A percentile compares a stretch with the other conserved stretches of the same genome.
Evolutionary conservation across 805 yeast genomes (phyloP).

Genomic region (Pichia sporocuriosa): DNA sequence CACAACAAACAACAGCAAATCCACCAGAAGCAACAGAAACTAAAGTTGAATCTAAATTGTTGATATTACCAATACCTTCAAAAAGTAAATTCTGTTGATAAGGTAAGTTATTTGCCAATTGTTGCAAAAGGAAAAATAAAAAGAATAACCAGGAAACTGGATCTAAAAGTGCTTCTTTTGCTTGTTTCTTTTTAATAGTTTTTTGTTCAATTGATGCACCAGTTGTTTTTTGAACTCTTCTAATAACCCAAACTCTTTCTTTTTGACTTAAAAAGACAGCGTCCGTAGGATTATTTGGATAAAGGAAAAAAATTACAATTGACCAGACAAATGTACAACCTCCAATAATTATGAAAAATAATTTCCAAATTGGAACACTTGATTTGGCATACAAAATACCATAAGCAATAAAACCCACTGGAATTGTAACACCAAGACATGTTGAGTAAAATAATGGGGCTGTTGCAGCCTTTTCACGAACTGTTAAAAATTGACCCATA

Average conservation of each 20-base stretch:
- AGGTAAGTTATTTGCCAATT: slow-evolving; percentile 46
- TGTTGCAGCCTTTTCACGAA: slow-evolving; percentile 38
- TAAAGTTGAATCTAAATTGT: slow-evolving; percentile 40
- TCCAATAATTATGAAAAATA: slow-evolving; percentile 52
- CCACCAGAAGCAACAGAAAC: slow-evolving; percentile 51
- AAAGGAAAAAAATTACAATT: slow-evolving; percentile 31
- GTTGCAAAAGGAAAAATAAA: slow-evolving; percentile 36
- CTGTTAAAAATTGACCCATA: slow-evolving; percentile 43
- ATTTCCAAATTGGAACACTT: slow-evolving; percentile 39
- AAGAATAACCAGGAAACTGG: slow-evolving; percentile 41
- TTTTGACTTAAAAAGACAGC: slow-evolving; percentile 40
- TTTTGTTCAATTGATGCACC: slow-evolving; percentile 39
- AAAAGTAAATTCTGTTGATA: slow-evolving; percentile 47
- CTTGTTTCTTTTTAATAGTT: slow-evolving; percentile 40
- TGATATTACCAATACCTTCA: slow-evolving; percentile 33
- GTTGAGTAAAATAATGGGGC: slow-evolving; percentile 50
- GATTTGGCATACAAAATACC: slow-evolving; percentile 29
- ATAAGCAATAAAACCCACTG: slow-evolving; percentile 35
- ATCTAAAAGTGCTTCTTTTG: slow-evolving; percentile 44
- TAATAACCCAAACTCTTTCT: slow-evolving; percentile 47
- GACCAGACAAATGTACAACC: slow-evolving; percentile 41
- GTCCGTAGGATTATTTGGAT: slow-evolving; percentile 52
- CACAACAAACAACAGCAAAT: slow-evolving; percentile 35
- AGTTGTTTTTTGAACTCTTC: slow-evolving; percentile 34
- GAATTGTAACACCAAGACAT: slow-evolving; percentile 41